Conservation (phyloP, 2,329 filamentous ascomycete genomes). For the Magnaporthiopsis incrustans region DNA sequence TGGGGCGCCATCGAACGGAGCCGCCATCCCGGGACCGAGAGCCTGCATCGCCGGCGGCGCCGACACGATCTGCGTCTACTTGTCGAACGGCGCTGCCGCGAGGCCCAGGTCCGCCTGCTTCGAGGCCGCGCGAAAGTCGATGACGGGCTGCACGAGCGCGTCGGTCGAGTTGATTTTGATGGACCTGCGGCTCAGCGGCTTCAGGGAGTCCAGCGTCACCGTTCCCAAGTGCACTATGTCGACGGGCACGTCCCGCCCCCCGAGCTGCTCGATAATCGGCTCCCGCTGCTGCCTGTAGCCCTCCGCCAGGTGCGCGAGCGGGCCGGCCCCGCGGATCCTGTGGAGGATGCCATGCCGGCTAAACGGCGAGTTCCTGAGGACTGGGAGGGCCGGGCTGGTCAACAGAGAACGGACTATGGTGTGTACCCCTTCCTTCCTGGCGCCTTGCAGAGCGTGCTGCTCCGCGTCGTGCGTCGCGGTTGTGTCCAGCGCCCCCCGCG, state of each 20-base stretch:
- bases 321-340: conserved; percentile 19
- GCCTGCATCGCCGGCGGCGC: conserved; percentile 20
- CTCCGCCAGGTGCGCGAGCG: conserved; percentile 22
- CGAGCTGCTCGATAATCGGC: conserved; percentile 22
- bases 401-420: conserved; percentile 19
- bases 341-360: neutral
- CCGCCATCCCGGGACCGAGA: conserved; percentile 21
- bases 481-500: conserved; percentile 18
- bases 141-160: conserved; percentile 23
- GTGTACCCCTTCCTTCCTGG: conserved; percentile 22
- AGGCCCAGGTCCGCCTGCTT: conserved; percentile 30
- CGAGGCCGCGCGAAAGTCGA: conserved; percentile 29
- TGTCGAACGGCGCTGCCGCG: conserved; percentile 25
- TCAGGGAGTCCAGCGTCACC: conserved; percentile 24
- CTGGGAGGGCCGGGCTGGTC: conserved; percentile 20
- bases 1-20: conserved; percentile 19
- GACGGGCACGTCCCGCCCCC: conserved; percentile 15
- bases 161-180: conserved; percentile 27
- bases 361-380: conserved; percentile 22
- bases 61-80: conserved; percentile 23
- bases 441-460: conserved; percentile 22
- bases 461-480: conserved; percentile 26
- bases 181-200: conserved; percentile 30
- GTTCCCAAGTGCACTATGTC: conserved; percentile 23
- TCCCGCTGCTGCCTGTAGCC: conserved; percentile 22